Percentiles rank a stretch among this genome's conserved stretches.
phyloP scores from a whole-genome alignment of 257 asterid species.

The Ajuga chamaepitys region DNA sequence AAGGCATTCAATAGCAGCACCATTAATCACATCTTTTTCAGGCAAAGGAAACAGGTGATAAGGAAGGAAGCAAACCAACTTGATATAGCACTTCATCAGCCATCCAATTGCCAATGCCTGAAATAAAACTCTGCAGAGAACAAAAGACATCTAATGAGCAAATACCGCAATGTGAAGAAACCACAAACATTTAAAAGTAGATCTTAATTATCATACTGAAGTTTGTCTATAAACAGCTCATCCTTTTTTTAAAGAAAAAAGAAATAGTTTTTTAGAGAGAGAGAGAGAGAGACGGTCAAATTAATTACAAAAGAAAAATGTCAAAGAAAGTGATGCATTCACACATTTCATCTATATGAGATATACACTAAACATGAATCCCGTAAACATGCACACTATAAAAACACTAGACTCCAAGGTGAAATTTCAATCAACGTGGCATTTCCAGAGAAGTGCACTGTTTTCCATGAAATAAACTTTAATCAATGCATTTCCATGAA shows the following conservation, averaged over 20 bases:
- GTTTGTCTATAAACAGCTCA: constrained; percentile 2
- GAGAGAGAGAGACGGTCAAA: background rate
- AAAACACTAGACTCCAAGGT: background rate
- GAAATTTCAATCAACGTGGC: background rate
- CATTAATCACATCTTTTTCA: background rate
- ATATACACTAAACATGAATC: background rate
- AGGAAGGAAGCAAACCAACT: constrained; percentile 40
- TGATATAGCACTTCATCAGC: constrained; percentile 98
- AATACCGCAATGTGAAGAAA: constrained; percentile 14
- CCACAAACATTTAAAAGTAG: constrained; percentile 1
- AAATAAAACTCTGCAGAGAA: constrained; percentile 72
- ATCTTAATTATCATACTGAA: background rate
- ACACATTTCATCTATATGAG: background rate
- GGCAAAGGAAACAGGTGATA: constrained; percentile 12
- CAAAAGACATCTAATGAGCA: constrained; percentile 9
- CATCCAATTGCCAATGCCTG: constrained; percentile 99
- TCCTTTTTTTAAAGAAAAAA: background rate
- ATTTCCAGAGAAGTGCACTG: background rate
- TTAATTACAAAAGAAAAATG: background rate
- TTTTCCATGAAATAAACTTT: background rate
- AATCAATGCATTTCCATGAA: no score
- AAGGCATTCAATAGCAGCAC: background rate
- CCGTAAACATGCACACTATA: no score
- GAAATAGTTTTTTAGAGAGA: background rate
- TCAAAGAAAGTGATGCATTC: background rate